Evolutionary conservation across 768 basidiomycete genomes (phyloP), one percentile per base, ranked within the genome.

Genomic region (Russula compacta): DNA sequence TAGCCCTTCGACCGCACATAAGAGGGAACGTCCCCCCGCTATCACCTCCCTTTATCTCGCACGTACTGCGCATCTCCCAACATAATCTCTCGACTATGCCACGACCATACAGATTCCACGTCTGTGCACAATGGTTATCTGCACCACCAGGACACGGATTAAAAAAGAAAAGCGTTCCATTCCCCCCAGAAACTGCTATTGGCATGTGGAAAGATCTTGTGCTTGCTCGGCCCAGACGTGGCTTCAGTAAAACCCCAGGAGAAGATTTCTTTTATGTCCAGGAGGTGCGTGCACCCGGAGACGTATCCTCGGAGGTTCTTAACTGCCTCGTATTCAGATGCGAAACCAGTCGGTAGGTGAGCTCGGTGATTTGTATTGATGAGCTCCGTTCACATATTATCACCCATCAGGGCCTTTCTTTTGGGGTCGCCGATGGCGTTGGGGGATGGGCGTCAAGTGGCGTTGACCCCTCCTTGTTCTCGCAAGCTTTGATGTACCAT

Each of bases 381-480:
- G 24, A 64, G 54, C 62, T 58, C 58, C 49, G 54, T 56, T 57
- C 67, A 67, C 54, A 48, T 48, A 36, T 56, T 44, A 21, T 54
- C 19, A 46, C 35, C 14, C 21, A 24, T n/a, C 35, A 91, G 88
- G 88, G 89, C 24, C 71, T 90, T 33, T 81, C 87, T 2, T 78
- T 97, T 56, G 92, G 91, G 40, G 82, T 97, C 5, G 90, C 93
- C 42, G 94, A 98, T 67, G 94, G 94, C 19, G 93, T 97, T 4
- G 93, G 93, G 2, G 93, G 94, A 19, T 98, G 95, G 95, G 80
- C 83, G 51, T 82, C 86, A 40, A 81, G 82, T 32, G 88, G 91
- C 15, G 81, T 91, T 55, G 92, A 97, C 73, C 92, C 92, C 1
- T 86, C 92, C 0, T 75, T 95, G 48, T 98, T 95, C 75, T 86